phyloP scores from a whole-genome alignment of 352 stramenopile genomes.

The Hyphochytrium catenoides region DNA sequence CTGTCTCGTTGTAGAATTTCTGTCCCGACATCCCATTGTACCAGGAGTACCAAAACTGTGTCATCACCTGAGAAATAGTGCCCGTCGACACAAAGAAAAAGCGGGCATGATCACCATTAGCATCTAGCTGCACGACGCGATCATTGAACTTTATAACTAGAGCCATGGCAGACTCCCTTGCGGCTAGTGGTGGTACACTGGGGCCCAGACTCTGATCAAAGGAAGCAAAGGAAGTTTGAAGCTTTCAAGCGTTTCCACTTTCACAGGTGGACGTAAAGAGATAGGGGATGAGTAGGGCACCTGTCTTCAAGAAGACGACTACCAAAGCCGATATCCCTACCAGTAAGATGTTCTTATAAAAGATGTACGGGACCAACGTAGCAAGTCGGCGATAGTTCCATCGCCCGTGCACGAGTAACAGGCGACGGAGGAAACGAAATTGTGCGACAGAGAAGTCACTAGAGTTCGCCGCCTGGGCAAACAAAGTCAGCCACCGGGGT shows the following conservation, averaged over 20 bases:
- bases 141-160: too few species aligned
- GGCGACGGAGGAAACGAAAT: constrained; percentile 79
- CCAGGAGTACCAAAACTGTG: constrained; percentile 73
- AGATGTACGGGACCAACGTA: constrained; percentile 83
- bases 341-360: constrained; percentile 96
- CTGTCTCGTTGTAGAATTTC: constrained; percentile 49
- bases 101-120: too few species aligned
- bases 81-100: too few species aligned
- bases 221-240: too few species aligned
- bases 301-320: neutral
- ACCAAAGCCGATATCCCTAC: constrained; percentile 20
- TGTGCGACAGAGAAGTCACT: constrained; percentile 93
- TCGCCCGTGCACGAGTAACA: constrained; percentile 88
- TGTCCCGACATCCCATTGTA: constrained; percentile 67
- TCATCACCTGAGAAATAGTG: constrained; percentile 28
- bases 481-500: too few species aligned
- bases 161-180: too few species aligned
- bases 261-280: too few species aligned
- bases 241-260: too few species aligned
- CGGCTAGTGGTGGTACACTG: too few species aligned
- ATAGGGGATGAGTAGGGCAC: too few species aligned
- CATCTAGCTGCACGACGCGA: too few species aligned
- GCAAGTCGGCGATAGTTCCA: constrained; percentile 90
- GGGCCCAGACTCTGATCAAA: too few species aligned
- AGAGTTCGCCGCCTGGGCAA: constrained; percentile 88